phyloP scores from a whole-genome alignment of 2,329 filamentous ascomycete species.

The Pyrenochaeta sp. region DNA sequence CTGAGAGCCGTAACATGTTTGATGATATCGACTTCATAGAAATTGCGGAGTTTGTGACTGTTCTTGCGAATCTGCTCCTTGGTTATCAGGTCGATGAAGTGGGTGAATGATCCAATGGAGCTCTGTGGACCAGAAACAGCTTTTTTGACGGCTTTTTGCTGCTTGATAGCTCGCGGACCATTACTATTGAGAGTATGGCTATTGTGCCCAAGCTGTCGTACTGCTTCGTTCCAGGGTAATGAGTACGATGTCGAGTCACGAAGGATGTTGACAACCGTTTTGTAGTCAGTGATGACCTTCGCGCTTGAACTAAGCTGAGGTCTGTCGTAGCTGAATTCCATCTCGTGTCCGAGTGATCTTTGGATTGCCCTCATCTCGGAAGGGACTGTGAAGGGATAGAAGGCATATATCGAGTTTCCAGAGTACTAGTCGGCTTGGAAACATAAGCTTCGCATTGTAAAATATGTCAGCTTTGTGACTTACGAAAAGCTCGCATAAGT shows the following conservation, averaged over 20 bases:
- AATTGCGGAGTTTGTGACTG: conserved; percentile 39
- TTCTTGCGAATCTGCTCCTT: conserved; percentile 39
- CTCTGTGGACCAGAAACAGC: conserved; percentile 25
- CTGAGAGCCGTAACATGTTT: conserved; percentile 39
- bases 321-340: conserved; percentile 31
- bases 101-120: conserved; percentile 22
- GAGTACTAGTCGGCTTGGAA: conserved; percentile 24
- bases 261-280: conserved; percentile 33
- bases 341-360: conserved; percentile 16
- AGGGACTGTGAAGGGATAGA: conserved; percentile 40
- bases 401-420: conserved; percentile 33
- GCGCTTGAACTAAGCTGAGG: conserved; percentile 21
- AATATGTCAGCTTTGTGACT: not conserved
- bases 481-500: conserved; percentile 21
- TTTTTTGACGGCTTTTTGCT: conserved; percentile 16
- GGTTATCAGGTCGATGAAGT: conserved; percentile 29
- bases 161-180: conserved; percentile 14
- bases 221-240: conserved; percentile 40
- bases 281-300: conserved; percentile 28
- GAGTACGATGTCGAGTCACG: conserved; percentile 36
- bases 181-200: conserved; percentile 32
- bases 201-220: conserved; percentile 31
- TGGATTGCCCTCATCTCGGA: conserved; percentile 25
- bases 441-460: not conserved
- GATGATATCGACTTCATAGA: conserved; percentile 43